Evolutionary conservation across 169 alveolate species (phyloP), one percentile per base, ranked within the genome.

Genomic region (Eimeria sp.): DNA sequence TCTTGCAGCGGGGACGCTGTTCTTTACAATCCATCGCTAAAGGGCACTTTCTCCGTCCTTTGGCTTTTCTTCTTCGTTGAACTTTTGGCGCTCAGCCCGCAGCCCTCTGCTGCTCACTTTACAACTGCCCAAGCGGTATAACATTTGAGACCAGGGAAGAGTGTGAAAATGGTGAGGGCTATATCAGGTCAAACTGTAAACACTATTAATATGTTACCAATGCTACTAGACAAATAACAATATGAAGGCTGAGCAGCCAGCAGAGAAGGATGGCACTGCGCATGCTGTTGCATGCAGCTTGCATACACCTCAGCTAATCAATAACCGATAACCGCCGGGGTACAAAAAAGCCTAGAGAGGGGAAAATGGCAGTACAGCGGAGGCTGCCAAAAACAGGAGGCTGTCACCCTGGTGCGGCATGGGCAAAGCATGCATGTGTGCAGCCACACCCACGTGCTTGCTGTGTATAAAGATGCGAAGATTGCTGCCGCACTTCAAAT

Each of bases 21-120:
- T 67, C 45, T 27, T 67, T 67, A 67, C 45, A n/a, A 18, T 67
- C n/a, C 4, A n/a, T 67, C 76, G 45, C 45, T 25, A 67, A 45
- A 25, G 76, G 76, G 1, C 27, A 27, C 7, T n/a, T 67, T 16
- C 1, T 67, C 20, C 76, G 76, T 67, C 76, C 76, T 27, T n/a
- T 67, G 45, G 45, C 72, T 61, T 61, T 61, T 18, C 45, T 67
- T 27, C 76, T n/a, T 27, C 76, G 40, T 67, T 67, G 76, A 13
- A 67, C 76, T 25, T 67, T 67, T 67, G 76, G 76, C 76, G 10
- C 27, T 45, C 76, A 67, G 76, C 76, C 76, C 45, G 76, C 76
- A 67, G 76, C 45, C 45, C 76, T 27, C n/a, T 67, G 76, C 45
- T 67, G 76, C 45, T 67, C 27, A 67, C 16, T 67, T 67, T 67